phyloP scores from a whole-genome alignment of 805 yeast species.

The Lipomyces japonicus region DNA sequence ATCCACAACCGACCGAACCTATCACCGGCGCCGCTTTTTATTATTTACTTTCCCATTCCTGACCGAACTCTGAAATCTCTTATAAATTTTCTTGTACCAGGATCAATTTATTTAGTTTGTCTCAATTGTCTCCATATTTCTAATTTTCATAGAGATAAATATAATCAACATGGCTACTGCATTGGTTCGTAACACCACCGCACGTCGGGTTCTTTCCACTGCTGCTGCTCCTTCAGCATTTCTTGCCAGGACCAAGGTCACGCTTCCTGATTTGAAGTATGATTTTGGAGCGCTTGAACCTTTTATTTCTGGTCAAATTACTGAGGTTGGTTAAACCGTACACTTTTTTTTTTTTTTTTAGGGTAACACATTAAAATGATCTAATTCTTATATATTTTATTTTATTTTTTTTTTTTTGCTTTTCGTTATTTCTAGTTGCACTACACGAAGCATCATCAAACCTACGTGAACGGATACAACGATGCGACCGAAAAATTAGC shows the following conservation, averaged over 20 bases:
- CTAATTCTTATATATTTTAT: background rate
- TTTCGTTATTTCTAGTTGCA: conserved; percentile 42
- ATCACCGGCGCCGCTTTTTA: too few relatives aligned
- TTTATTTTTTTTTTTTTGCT: background rate
- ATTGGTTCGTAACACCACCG: too few relatives aligned
- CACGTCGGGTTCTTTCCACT: conserved; percentile 12
- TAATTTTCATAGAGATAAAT: too few relatives aligned
- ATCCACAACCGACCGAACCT: too few relatives aligned
- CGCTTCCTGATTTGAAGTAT: conserved; percentile 77
- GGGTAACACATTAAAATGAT: background rate
- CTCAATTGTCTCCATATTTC: too few relatives aligned
- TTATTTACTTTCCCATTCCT: too few relatives aligned
- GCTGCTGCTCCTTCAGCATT: conserved; percentile 1
- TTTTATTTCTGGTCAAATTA: conserved; percentile 77
- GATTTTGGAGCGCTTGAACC: conserved; percentile 87
- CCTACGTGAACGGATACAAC: conserved; percentile 84
- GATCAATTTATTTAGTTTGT: too few relatives aligned
- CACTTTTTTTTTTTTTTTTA: background rate
- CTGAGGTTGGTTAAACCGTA: conserved; percentile 40
- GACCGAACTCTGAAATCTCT: too few relatives aligned
- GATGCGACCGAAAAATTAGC: conserved; percentile 68
- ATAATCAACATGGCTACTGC: too few relatives aligned
- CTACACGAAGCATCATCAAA: conserved; percentile 88
- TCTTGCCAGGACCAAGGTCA: conserved; percentile 30
- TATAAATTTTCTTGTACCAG: too few relatives aligned